phyloP scores from a whole-genome alignment of 345 rosid genomes.

The Pugionium dolabratum region DNA sequence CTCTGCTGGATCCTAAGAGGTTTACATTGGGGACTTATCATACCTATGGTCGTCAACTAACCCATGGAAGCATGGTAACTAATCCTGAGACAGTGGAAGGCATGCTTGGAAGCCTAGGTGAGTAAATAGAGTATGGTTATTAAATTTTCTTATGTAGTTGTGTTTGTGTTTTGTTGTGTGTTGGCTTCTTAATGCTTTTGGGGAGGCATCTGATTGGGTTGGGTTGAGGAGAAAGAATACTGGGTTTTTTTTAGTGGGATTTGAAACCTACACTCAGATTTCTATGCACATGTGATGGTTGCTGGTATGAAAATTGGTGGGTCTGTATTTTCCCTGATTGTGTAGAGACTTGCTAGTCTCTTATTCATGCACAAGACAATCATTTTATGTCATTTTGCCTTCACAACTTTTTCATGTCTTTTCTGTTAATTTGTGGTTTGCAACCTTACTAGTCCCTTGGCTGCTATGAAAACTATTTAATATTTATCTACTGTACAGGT shows the following conservation, averaged over 20 bases:
- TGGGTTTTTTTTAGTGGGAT: neutral
- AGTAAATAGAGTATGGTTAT: slow-evolving; percentile 25
- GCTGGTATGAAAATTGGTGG: slow-evolving; percentile 18
- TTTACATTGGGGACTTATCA: slow-evolving; percentile 64
- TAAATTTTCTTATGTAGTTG: slow-evolving; percentile 21
- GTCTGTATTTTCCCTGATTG: slow-evolving; percentile 7
- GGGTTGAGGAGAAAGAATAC: slow-evolving; percentile 7
- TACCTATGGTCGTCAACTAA: slow-evolving; percentile 58
- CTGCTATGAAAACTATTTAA: slow-evolving; percentile 19
- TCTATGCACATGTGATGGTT: slow-evolving; percentile 8
- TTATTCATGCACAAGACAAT: slow-evolving; percentile 8
- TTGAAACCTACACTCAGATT: neutral
- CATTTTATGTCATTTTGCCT: slow-evolving; percentile 6
- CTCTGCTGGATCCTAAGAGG: slow-evolving; percentile 88
- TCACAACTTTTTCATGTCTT: slow-evolving; percentile 3
- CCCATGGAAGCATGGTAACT: slow-evolving; percentile 60
- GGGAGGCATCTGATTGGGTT: slow-evolving; percentile 15
- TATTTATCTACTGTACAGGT: slow-evolving; percentile 50
- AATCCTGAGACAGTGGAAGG: slow-evolving; percentile 79
- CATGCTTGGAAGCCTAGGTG: slow-evolving; percentile 91
- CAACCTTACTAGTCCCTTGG: slow-evolving; percentile 6
- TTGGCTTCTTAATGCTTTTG: neutral
- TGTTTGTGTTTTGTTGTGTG: slow-evolving; percentile 2
- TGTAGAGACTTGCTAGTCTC: slow-evolving; percentile 6
- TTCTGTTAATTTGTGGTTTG: slow-evolving; percentile 19